Evolutionary conservation across 768 basidiomycete genomes (phyloP).

Genomic region (Tylopilus intermedius): DNA sequence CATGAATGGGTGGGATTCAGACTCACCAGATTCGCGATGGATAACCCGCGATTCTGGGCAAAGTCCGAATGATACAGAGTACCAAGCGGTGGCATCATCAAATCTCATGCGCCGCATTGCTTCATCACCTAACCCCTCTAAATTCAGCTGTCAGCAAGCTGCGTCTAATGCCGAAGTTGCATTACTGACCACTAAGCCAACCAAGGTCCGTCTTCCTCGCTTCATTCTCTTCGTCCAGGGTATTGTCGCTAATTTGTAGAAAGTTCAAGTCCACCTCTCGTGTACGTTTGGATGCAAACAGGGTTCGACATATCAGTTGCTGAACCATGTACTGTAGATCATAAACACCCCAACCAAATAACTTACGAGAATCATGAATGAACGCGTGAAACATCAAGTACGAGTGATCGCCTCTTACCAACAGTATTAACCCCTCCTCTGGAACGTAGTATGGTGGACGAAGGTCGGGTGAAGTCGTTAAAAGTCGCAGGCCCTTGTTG

Average conservation of each 20-base stretch:
- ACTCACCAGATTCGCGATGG: slow-evolving; percentile 4
- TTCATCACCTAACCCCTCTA: slow-evolving; percentile 14
- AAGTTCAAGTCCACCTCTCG: background rate
- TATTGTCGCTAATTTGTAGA: background rate
- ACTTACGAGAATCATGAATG: slow-evolving; percentile 4
- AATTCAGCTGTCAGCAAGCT: background rate
- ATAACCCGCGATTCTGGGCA: background rate
- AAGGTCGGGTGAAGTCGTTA: background rate
- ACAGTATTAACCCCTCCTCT: background rate
- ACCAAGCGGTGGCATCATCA: slow-evolving; percentile 10
- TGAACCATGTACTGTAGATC: slow-evolving; percentile 6
- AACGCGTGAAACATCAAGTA: background rate
- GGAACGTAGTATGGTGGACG: background rate
- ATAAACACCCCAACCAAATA: slow-evolving; percentile 11
- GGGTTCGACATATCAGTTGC: slow-evolving; percentile 3
- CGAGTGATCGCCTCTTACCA: slow-evolving; percentile 1
- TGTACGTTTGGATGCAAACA: background rate
- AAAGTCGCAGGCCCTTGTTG: background rate
- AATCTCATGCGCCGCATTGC: background rate
- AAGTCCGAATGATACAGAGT: slow-evolving; percentile 9
- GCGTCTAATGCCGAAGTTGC: background rate
- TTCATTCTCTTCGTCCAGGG: slow-evolving; percentile 8
- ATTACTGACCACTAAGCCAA: slow-evolving; percentile 9
- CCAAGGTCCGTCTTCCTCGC: slow-evolving; percentile 2
- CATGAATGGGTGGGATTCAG: background rate